Conservation (phyloP, 179 eudicot genomes). For the Heliamphora pulchella region DNA sequence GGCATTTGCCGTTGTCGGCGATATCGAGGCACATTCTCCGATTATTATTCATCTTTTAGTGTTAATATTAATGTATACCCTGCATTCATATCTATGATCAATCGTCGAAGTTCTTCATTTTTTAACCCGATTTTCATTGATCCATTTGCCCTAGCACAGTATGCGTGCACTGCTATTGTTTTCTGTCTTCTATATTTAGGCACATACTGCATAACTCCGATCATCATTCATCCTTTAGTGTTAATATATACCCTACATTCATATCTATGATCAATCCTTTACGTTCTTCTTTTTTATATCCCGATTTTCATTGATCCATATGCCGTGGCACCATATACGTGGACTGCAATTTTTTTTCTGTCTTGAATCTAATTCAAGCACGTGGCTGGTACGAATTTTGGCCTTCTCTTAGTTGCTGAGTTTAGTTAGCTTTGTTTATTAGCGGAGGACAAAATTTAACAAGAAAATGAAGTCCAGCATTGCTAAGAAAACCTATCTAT, state of each 20-base stretch:
- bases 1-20: slow-evolving; percentile 55
- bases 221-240: not conserved
- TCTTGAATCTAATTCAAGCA: not conserved
- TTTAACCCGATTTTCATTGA: not conserved
- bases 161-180: not conserved
- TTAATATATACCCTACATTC: not conserved
- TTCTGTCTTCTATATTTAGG: slow-evolving; percentile 50
- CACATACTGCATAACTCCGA: not conserved
- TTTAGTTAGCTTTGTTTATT: no score
- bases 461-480: no score
- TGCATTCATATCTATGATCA: not conserved
- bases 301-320: not conserved
- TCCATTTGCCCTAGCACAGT: not conserved
- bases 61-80: not conserved
- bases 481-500: no score
- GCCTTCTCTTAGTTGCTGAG: not conserved
- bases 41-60: not conserved
- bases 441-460: no score
- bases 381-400: not conserved
- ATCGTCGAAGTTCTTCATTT: not conserved
- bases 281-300: not conserved
- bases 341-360: not conserved
- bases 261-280: not conserved
- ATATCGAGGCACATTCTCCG: slow-evolving; percentile 40
- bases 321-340: not conserved